These are phyloP conservation scores for Colletotrichum acutatum DNA, from an alignment of 2,329 filamentous ascomycete genomes.

Conservation along the genomic window DNA sequence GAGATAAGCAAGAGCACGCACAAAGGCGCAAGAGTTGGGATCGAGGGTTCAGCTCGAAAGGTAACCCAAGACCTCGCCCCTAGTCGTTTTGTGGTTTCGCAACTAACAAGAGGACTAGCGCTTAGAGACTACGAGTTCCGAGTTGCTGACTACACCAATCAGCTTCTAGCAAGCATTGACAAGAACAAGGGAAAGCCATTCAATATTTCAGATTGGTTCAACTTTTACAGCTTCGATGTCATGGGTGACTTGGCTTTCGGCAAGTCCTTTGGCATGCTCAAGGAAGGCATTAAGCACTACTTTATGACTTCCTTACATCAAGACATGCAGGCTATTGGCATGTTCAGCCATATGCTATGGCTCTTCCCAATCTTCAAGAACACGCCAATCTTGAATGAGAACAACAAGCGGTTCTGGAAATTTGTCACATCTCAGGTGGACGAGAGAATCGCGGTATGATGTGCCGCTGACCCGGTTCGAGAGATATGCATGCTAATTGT, in stretches of 20 bases:
- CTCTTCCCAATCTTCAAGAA: slow-evolving; percentile 38
- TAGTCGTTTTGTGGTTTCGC: no score
- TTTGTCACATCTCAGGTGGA: slow-evolving; percentile 37
- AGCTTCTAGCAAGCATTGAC: slow-evolving; percentile 40
- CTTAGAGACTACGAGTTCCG: slow-evolving; percentile 43
- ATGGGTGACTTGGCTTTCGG: slow-evolving; percentile 56
- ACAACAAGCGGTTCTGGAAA: slow-evolving; percentile 36
- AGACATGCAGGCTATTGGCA: slow-evolving; percentile 39
- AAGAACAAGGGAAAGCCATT: slow-evolving; percentile 38
- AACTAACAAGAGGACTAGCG: slow-evolving; percentile 7
- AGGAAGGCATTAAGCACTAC: slow-evolving; percentile 40
- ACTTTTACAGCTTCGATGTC: slow-evolving; percentile 51
- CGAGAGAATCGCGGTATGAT: slow-evolving; percentile 31
- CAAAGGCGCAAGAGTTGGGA: slow-evolving; percentile 48
- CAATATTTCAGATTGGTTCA: slow-evolving; percentile 46
- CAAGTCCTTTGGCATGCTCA: slow-evolving; percentile 48
- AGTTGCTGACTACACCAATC: slow-evolving; percentile 39
- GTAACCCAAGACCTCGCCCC: slow-evolving; percentile 8
- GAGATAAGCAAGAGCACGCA: slow-evolving; percentile 45
- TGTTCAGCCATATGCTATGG: slow-evolving; percentile 40
- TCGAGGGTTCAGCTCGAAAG: slow-evolving; percentile 44
- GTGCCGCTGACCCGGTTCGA: not conserved
- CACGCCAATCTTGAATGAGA: slow-evolving; percentile 37
- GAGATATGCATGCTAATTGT: not conserved
- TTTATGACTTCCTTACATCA: slow-evolving; percentile 41